phyloP scores from a whole-genome alignment of 1,284 basidiomycete species.

The Mycena sp. region DNA sequence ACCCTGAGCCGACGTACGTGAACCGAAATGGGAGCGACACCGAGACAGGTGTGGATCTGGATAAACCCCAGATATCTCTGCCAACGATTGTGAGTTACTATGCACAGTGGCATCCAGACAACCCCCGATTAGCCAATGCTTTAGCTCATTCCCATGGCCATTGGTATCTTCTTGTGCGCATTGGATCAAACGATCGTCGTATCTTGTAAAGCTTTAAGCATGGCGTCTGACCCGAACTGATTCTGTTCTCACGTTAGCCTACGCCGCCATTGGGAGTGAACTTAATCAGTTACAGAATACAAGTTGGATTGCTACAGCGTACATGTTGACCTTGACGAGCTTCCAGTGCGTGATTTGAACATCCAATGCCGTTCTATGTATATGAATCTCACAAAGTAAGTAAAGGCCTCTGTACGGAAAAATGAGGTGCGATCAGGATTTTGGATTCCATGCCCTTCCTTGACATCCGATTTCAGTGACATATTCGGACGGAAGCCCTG shows the following conservation, averaged over 20 bases:
- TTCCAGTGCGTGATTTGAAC: constrained; percentile 65
- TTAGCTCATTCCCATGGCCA: constrained; percentile 64
- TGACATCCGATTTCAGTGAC: constrained; percentile 53
- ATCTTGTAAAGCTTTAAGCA: constrained; percentile 47
- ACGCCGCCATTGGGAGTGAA: constrained; percentile 70
- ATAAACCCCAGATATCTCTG: constrained; percentile 1
- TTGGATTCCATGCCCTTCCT: background rate
- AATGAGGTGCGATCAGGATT: constrained; percentile 23
- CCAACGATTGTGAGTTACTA: background rate
- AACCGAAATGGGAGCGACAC: background rate
- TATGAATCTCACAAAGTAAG: too few species aligned
- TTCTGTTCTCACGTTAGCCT: constrained; percentile 47
- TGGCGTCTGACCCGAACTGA: background rate
- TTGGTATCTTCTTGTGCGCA: constrained; percentile 66
- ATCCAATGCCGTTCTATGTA: too few species aligned
- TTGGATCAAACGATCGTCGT: constrained; percentile 71
- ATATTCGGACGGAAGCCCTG: constrained; percentile 71
- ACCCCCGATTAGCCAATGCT: background rate
- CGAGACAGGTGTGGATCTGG: background rate
- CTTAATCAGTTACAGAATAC: constrained; percentile 70
- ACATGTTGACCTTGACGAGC: constrained; percentile 67
- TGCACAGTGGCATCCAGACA: background rate
- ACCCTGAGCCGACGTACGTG: too few species aligned
- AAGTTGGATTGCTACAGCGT: constrained; percentile 73
- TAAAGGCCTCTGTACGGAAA: constrained; percentile 69